phyloP scores from a whole-genome alignment of 176 grass and related monocot species.

The Carex scoparia region DNA sequence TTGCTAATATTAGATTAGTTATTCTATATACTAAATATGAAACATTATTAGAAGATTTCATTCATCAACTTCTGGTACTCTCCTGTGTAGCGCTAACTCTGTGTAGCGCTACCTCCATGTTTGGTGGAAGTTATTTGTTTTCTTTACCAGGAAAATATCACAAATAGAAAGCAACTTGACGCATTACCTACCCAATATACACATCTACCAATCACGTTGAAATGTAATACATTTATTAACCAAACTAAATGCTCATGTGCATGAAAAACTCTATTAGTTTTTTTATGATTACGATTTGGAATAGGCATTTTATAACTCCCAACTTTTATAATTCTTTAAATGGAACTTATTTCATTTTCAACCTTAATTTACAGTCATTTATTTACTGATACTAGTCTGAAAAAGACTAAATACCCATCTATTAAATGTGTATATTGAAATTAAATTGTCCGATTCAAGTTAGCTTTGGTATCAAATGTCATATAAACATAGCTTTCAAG shows the following conservation, averaged over 20 bases:
- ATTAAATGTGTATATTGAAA: neutral
- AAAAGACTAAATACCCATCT: neutral
- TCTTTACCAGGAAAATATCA: neutral
- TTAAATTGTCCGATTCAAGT: neutral
- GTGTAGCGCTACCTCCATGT: too few relatives aligned
- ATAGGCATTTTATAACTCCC: neutral
- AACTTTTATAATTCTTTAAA: neutral
- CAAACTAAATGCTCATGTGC: neutral
- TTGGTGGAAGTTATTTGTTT: too few relatives aligned
- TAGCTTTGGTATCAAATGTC: neutral
- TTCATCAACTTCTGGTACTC: too few relatives aligned
- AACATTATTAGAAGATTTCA: too few relatives aligned
- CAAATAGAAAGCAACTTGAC: neutral
- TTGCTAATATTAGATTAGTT: too few relatives aligned
- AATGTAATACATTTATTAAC: neutral
- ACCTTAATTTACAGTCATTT: neutral
- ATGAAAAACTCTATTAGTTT: neutral
- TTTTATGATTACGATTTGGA: neutral
- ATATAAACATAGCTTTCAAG: neutral
- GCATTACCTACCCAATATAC: neutral
- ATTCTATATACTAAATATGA: too few relatives aligned
- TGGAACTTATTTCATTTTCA: neutral
- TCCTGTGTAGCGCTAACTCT: too few relatives aligned
- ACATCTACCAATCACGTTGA: neutral
- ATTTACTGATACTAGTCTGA: neutral